Percentiles rank a stretch among this genome's conserved stretches.
phyloP scores from a whole-genome alignment of 164 flowering plant genomes.

The Piper betle region DNA sequence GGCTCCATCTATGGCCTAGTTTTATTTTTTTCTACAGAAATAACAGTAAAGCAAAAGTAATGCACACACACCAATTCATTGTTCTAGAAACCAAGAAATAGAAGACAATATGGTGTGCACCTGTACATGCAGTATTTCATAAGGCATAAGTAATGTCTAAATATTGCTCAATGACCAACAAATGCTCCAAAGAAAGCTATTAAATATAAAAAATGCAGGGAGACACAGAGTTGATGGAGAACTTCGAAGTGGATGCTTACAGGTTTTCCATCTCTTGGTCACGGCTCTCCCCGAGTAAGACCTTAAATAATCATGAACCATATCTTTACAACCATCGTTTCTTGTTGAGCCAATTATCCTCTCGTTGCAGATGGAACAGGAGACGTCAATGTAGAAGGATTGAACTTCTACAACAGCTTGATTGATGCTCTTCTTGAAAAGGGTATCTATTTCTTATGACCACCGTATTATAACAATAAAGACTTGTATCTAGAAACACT shows the following conservation, averaged over 20 bases:
- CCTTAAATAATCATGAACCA: not conserved
- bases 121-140: too few relatives aligned
- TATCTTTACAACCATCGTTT: not conserved
- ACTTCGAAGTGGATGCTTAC: conserved; percentile 85
- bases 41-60: too few relatives aligned
- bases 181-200: too few relatives aligned
- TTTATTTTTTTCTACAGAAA: too few relatives aligned
- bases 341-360: not conserved
- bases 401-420: conserved; percentile 64
- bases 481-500: not conserved
- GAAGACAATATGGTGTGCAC: too few relatives aligned
- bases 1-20: too few relatives aligned
- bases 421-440: conserved; percentile 67
- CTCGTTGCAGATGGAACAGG: conserved; percentile 65
- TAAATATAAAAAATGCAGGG: conserved; percentile 22
- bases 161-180: too few relatives aligned
- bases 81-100: too few relatives aligned
- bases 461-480: too few relatives aligned
- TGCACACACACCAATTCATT: too few relatives aligned
- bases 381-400: conserved; percentile 57
- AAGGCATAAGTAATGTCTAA: too few relatives aligned
- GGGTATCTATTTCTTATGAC: conserved; percentile 21
- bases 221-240: conserved; percentile 71
- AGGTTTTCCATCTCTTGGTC: conserved; percentile 91
- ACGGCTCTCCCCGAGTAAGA: conserved; percentile 79